Percentiles rank a stretch among this genome's conserved stretches.
Evolutionary conservation across 2,329 filamentous ascomycete genomes (phyloP).

Genomic region (Fusarium sp.): DNA sequence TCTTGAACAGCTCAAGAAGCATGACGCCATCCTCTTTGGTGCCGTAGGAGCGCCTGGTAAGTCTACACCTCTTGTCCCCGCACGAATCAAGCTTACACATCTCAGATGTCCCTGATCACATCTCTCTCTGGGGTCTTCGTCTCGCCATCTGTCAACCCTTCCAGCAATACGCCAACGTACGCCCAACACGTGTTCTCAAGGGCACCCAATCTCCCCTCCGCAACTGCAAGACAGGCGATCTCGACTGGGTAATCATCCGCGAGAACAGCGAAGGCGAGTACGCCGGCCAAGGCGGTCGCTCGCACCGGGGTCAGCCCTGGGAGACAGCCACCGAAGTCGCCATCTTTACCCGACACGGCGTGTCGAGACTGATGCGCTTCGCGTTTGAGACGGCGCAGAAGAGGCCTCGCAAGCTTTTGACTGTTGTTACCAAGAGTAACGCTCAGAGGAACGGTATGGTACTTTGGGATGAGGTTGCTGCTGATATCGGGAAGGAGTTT

Average conservation of each 20-base stretch:
- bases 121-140: constrained; percentile 72
- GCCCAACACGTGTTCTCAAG: constrained; percentile 69
- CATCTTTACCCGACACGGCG: constrained; percentile 69
- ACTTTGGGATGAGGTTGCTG: constrained; percentile 73
- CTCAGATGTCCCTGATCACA: constrained; percentile 70
- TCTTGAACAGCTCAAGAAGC: constrained; percentile 48
- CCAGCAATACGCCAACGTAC: constrained; percentile 74
- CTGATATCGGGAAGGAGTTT: constrained; percentile 65
- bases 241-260: constrained; percentile 74
- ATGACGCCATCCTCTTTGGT: constrained; percentile 72
- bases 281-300: constrained; percentile 71
- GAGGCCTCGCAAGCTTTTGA: constrained; percentile 67
- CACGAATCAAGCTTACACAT: neutral
- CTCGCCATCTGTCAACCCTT: constrained; percentile 72
- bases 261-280: constrained; percentile 77
- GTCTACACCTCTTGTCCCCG: neutral
- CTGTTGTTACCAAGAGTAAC: constrained; percentile 74
- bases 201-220: constrained; percentile 68
- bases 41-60: constrained; percentile 68
- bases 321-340: constrained; percentile 71
- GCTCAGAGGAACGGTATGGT: constrained; percentile 75
- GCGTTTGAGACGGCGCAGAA: constrained; percentile 70
- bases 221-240: constrained; percentile 61
- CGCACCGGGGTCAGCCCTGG: constrained; percentile 67
- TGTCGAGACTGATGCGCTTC: constrained; percentile 70